phyloP scores from a whole-genome alignment of 345 rosid genomes.

The Raphanus sativus region DNA sequence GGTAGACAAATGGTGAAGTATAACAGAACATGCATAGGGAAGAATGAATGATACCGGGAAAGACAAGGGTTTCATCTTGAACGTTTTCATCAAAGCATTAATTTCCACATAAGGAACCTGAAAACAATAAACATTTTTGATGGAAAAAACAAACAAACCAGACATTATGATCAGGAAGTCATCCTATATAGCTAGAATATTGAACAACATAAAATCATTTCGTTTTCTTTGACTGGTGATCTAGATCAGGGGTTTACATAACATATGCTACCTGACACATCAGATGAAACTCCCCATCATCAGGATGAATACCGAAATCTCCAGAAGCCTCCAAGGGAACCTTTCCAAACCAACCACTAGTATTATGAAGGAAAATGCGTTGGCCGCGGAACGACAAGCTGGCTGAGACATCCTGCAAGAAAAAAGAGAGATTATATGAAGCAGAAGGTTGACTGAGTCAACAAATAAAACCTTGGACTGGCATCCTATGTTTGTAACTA shows the following conservation, averaged over 20 bases:
- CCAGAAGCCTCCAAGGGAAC: slow-evolving; percentile 98
- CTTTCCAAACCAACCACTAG: slow-evolving; percentile 91
- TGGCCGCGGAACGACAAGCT: slow-evolving; percentile 91
- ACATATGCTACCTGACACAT: slow-evolving; percentile 83
- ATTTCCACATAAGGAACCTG: slow-evolving; percentile 92
- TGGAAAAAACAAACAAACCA: not conserved
- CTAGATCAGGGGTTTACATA: not conserved
- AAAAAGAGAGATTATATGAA: slow-evolving; percentile 3
- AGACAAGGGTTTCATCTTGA: slow-evolving; percentile 82
- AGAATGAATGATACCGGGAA: slow-evolving; percentile 66
- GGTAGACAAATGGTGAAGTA: not conserved
- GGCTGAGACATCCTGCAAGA: slow-evolving; percentile 76
- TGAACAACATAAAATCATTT: slow-evolving; percentile 1
- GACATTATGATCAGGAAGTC: not conserved
- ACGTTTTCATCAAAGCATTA: slow-evolving; percentile 89
- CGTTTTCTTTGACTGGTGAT: slow-evolving; percentile 7
- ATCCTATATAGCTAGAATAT: slow-evolving; percentile 4
- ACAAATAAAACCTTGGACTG: not conserved
- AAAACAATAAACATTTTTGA: slow-evolving; percentile 21
- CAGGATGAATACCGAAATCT: slow-evolving; percentile 96
- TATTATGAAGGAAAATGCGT: slow-evolving; percentile 83
- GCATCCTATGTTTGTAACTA: slow-evolving; percentile 17
- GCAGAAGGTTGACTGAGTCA: slow-evolving; percentile 17
- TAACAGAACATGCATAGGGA: slow-evolving; percentile 11
- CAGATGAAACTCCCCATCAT: slow-evolving; percentile 95